Evolutionary conservation across 768 basidiomycete species (phyloP), one percentile per base, ranked within the genome.

Genomic region (Tulasnella sp.): DNA sequence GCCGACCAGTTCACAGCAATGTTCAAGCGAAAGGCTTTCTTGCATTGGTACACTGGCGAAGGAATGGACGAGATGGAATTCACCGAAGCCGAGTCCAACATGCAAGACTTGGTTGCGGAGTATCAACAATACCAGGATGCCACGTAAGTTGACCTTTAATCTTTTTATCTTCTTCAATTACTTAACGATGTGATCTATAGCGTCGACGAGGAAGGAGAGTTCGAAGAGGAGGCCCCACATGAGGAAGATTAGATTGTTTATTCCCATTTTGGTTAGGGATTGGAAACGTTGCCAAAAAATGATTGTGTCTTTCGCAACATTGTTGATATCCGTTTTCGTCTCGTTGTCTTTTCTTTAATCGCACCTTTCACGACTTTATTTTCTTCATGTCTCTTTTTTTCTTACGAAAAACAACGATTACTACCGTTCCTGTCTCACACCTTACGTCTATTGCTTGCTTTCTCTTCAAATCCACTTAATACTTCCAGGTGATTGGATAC

Each of bases 51-150:
- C 69, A 98, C 92, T 31, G 89, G 93, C 66, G 95, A 98, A 73
- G 95, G 95, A 66, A 98, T 99, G 93, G 93, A 91, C 65, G 89
- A 90, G 75, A 88, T 90, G 87, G 87, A 91, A 74, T 90, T 96
- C 77, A 92, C 93, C 56, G 93, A 98, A 68, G 93, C 92, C 51
- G 92, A 98, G 70, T 91, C 87, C 57, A 96, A 96, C 78, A 91
- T 96, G 90, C 90, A 95, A 66, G 93, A 96, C 72, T 73, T 98
- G 57, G 87, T 96, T 55, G 89, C 91, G 45, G 93, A 98, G 70
- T 96, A 95, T 70, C 89, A 93, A 65, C 88, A 90, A 68, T 90
- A 90, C 70, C 87, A 90, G 70, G 87, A 90, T 63, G 87, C 87
- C 37, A 89, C 86, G 84, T 89, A 68, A 56, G 85, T 79, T 12